Evolutionary conservation across 495 filamentous ascomycete species (phyloP).

Genomic region (Aspergillus incahuasiensis): DNA sequence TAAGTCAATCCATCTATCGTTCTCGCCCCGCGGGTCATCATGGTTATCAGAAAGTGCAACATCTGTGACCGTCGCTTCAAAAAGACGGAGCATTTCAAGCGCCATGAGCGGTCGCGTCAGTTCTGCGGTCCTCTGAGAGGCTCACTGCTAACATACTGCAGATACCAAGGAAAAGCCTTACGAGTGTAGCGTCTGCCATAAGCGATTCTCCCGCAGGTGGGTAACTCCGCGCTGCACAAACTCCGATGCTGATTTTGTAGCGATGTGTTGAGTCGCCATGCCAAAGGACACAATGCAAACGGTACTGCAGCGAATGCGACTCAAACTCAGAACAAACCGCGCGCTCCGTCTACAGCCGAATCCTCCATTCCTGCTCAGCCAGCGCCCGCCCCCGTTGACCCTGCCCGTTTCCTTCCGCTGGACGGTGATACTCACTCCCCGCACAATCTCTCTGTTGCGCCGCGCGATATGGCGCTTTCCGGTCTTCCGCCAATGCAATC

Average conservation of each 20-base stretch:
- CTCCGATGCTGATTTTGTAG: conserved; percentile 20
- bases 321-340: conserved; percentile 20
- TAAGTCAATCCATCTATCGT: neutral
- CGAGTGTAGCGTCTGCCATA: conserved; percentile 48
- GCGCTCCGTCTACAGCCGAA: conserved; percentile 13
- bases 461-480: conserved; percentile 25
- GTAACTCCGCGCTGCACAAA: neutral
- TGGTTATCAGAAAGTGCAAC: conserved; percentile 48
- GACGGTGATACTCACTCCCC: conserved; percentile 15
- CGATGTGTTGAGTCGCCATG: conserved; percentile 50
- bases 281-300: conserved; percentile 45
- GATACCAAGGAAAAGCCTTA: conserved; percentile 54
- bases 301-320: conserved; percentile 24
- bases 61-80: conserved; percentile 50
- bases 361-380: conserved; percentile 19
- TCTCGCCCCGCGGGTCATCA: conserved; percentile 22
- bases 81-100: conserved; percentile 53
- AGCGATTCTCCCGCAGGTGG: conserved; percentile 51
- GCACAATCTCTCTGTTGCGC: conserved; percentile 15
- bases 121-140: conserved; percentile 4
- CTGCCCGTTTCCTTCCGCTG: conserved; percentile 20
- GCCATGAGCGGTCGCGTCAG: conserved; percentile 52
- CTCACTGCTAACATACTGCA: conserved; percentile 14
- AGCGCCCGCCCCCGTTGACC: conserved; percentile 19
- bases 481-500: conserved; percentile 18